Base-by-base conservation (phyloP, 257 asterid genomes). In the Ehretia macrophylla region DNA sequence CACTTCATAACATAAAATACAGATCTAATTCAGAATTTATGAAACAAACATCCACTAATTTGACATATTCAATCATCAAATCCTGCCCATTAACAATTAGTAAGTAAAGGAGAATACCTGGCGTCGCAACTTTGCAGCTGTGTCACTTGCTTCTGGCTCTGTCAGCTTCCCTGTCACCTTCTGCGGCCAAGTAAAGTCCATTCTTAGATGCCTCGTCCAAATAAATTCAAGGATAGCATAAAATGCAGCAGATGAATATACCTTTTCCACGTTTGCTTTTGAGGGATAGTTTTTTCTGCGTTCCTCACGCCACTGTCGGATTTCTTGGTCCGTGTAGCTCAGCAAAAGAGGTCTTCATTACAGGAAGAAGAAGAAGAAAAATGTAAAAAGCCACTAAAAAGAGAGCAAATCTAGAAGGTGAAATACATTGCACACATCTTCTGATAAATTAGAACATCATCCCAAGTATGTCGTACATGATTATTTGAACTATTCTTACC, bases 251-350 rank as follows among this genome's bases (percentile, higher is more conserved):
- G 55, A 50, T 49, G n/a, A 45, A 62, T 69, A 42, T 65, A 88
- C 98, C 92, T 82, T 88, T 64, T 84, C 86, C 23, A 58, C 42
- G 69, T 88, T 84, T 67, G 72, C 66, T 70, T 75, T 82, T 37
- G 95, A 79, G 63, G 98, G 98, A 70, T 74, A 75, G 71, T 88
- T 74, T 69, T 82, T 92, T 68, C 63, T 81, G 44, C 97, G 88
- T 57, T 70, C 80, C 74, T 79, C 95, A 46, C 93, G 93, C 98
- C 98, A 92, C 69, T 72, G 85, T 68, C 57, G 81, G 68, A 92
- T 81, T 84, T 92, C 98, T 83, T 88, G 77, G 44, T 77, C 87
- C 22, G 98, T 76, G 71, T 92, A 92, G 68, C 65, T 77, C 73
- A 84, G 48, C 19, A 60, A 8, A 42, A 80, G 48, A 50, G 85